Percentiles rank a stretch among this genome's conserved stretches.
These are phyloP conservation scores for Trichophyton schoenleinii DNA, from an alignment of 2,329 filamentous ascomycete species.

Conservation along the genomic window DNA sequence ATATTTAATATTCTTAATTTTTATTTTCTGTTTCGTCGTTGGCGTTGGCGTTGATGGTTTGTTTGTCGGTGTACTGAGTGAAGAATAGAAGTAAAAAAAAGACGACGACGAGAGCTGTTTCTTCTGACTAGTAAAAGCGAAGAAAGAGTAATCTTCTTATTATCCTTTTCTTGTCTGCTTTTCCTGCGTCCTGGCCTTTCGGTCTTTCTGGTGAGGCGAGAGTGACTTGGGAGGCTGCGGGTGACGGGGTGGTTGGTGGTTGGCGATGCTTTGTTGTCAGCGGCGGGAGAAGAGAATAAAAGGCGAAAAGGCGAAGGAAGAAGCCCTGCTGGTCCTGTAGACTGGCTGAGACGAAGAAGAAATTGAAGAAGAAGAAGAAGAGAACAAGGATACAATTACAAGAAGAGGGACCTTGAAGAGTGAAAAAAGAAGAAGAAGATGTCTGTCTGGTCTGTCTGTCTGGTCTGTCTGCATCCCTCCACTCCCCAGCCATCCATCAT, in stretches of 20 bases:
- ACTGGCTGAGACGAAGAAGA: neutral
- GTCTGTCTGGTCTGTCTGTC: neutral
- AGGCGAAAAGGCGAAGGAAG: no score
- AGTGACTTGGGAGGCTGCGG: neutral
- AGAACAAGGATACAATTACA: neutral
- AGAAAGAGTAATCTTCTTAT: neutral
- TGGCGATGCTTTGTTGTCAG: conserved; percentile 3
- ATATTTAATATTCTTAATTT: neutral
- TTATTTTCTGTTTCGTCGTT: neutral
- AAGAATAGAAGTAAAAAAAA: neutral
- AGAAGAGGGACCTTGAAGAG: neutral
- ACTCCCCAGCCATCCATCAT: neutral
- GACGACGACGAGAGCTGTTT: neutral
- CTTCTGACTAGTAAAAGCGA: neutral
- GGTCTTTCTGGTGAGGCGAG: neutral
- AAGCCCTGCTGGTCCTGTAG: neutral
- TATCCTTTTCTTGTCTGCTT: neutral
- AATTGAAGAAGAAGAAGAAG: neutral
- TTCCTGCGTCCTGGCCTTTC: neutral
- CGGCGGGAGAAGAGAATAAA: neutral
- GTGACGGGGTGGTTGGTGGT: neutral
- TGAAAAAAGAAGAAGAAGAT: neutral
- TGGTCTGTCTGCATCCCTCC: neutral
- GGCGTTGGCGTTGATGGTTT: neutral
- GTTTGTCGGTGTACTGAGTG: neutral